These are phyloP conservation scores for Cardamine resedifolia DNA, from an alignment of 345 rosid genomes.

Conservation along the genomic window DNA sequence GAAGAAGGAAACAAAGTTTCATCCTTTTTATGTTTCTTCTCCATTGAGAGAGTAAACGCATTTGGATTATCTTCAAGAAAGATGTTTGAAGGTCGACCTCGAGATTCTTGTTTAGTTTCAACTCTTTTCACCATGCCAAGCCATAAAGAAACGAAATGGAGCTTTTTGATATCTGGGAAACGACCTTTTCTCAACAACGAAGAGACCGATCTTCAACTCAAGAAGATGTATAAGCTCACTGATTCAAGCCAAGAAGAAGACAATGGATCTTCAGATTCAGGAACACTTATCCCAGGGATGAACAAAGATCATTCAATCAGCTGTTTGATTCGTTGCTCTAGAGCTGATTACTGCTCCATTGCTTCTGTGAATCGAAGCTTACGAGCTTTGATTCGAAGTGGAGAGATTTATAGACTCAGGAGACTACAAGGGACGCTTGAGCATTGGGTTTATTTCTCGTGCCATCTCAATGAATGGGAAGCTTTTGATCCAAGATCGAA, in stretches of 20 bases:
- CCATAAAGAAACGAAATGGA: slow-evolving; percentile 34
- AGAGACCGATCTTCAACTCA: slow-evolving; percentile 17
- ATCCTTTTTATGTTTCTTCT: neutral
- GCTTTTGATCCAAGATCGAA: slow-evolving; percentile 63
- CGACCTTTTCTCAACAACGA: slow-evolving; percentile 29
- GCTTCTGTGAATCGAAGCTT: slow-evolving; percentile 47
- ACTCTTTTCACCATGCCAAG: slow-evolving; percentile 33
- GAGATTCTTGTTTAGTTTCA: slow-evolving; percentile 42
- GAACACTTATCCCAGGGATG: slow-evolving; percentile 53
- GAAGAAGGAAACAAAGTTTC: slow-evolving; percentile 12
- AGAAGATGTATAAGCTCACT: slow-evolving; percentile 27
- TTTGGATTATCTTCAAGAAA: slow-evolving; percentile 14
- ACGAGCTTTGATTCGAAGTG: slow-evolving; percentile 44
- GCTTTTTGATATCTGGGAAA: slow-evolving; percentile 26
- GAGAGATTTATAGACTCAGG: slow-evolving; percentile 57
- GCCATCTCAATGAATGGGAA: slow-evolving; percentile 72
- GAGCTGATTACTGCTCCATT: slow-evolving; percentile 56
- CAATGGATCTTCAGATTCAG: slow-evolving; percentile 42
- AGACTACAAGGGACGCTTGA: slow-evolving; percentile 49
- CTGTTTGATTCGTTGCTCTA: slow-evolving; percentile 63
- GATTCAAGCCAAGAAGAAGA: slow-evolving; percentile 12
- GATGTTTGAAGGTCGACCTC: slow-evolving; percentile 37
- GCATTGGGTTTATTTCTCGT: slow-evolving; percentile 84
- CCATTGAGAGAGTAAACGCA: neutral
- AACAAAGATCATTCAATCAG: slow-evolving; percentile 62